phyloP scores from a whole-genome alignment of 2,329 filamentous ascomycete species.

The Macrophomina phaseolina region DNA sequence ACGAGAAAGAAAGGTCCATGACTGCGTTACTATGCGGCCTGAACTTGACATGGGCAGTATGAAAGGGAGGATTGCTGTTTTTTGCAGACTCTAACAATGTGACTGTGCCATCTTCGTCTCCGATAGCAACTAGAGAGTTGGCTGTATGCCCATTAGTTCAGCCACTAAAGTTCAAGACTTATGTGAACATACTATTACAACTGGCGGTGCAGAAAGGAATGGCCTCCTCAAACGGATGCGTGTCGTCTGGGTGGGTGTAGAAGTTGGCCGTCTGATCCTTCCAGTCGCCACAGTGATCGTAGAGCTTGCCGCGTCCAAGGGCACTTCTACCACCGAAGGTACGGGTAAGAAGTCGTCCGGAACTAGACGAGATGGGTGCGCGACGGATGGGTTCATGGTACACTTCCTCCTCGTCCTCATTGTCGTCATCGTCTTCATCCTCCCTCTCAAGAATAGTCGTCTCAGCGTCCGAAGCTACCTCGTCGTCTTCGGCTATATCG shows the following conservation, averaged over 20 bases:
- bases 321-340: conserved; percentile 53
- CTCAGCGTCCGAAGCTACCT: conserved; percentile 27
- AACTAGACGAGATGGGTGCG: conserved; percentile 41
- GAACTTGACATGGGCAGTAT: conserved; percentile 63
- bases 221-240: conserved; percentile 55
- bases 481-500: conserved; percentile 21
- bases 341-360: conserved; percentile 49
- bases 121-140: conserved; percentile 71
- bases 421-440: conserved; percentile 34
- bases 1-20: conserved; percentile 73
- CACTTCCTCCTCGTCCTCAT: conserved; percentile 33
- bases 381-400: conserved; percentile 45
- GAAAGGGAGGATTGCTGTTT: conserved; percentile 58
- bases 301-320: conserved; percentile 45
- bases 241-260: conserved; percentile 62
- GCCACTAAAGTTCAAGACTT: neutral
- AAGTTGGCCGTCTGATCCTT: conserved; percentile 65
- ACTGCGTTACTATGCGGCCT: conserved; percentile 72
- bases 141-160: conserved; percentile 45
- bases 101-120: conserved; percentile 71
- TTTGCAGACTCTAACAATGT: conserved; percentile 64
- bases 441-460: conserved; percentile 25
- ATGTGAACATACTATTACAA: conserved; percentile 64
- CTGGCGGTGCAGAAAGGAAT: conserved; percentile 70
- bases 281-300: conserved; percentile 58